Evolutionary conservation across 2,329 filamentous ascomycete species (phyloP), one percentile per base, ranked within the genome.

Genomic region (Phaeoacremonium minimum): DNA sequence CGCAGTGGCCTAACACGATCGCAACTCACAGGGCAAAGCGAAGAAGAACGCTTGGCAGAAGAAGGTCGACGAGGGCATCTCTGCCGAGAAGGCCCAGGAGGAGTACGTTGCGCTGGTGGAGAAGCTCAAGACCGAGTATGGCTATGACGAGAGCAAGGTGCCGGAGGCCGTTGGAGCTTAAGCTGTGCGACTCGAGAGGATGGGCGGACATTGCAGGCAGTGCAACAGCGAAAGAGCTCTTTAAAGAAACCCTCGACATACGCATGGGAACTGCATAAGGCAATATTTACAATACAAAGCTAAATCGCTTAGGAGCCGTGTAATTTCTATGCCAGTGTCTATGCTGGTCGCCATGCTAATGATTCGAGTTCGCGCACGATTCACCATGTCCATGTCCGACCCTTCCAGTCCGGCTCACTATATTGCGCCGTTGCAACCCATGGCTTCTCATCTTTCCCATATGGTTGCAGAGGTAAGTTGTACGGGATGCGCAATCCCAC

Each of bases 401-500:
- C 75, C 46, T 53, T 66, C 65, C 77, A 77, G 61, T 91, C 87
- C 11, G 73, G 76, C 50, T 82, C 73, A 1, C 43, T 40, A 51
- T 90, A 73, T 2, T 51, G 52, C 50, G 70, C 63, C 3, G 76
- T 80, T 4, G 83, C 83, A 41, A 85, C 86, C 90, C 89, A 95
- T 1, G 89, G 88, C 32, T 73, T 63, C 51, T 94, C 87, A 5
- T 60, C 56, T 7, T 58, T 45, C 0, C 55, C 64, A 50, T 95
- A 95, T 6, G 66, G 65, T 33, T 77, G 76, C 18, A 95, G 57
- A 0, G 89, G 89, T 6, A 90, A 60, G 57, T 81, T 81, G 57
- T 95, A 95, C n/a, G 89, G 87, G 62, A 95, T 81, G 13, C 88
- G 73, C 18, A 91, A 64, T 0, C 85, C 86, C 4, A 95, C 71